Base-by-base conservation (phyloP, 148 eudicot genomes). In the Vaccinium corymbosum region DNA sequence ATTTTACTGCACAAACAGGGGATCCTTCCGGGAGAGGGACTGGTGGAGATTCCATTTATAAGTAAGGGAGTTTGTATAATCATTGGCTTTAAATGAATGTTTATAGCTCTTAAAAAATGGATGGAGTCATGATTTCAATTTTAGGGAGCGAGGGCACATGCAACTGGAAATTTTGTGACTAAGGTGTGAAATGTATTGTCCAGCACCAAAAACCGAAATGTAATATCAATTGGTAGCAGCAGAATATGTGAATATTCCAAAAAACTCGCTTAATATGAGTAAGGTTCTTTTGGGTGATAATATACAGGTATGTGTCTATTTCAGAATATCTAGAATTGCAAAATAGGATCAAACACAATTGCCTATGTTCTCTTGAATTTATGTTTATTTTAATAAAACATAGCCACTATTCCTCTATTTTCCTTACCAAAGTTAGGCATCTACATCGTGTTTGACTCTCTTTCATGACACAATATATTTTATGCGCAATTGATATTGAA, bases 1-100 rank as follows among this genome's bases (percentile, higher is more conserved):
- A 94, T 89, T 97, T 97, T 80, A 93, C 97, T 29, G 98, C 95
- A 16, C 99, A 97, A 86, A 97, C 99, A 0, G 99, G 98, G 29
- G 97, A 97, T 89, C 98, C 98, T 52, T 92, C 95, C 5, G 98
- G 99, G 49, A 94, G 91, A 0, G 97, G 99, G 7, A 80, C 89
- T 62, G 95, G 94, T 72, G 98, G 99, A 50, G 97, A 97, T 89
- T 94, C 99, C 84, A 82, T 97, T 27, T 97, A 92, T 82, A 97
- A 92, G 97, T 96, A 91, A 89, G 93, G 38, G 80, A 80, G 50
- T 11, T 62, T 17, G 38, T n/a, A 0, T 75, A 17, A n/a, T 50
- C 38, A n/a, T 6, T 64, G 55, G 29, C 6, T 27, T 81, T 9
- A 61, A 82, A 10, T 70, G 29, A 82, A 9, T 70, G 29, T 19